A percentile compares a stretch with the other conserved stretches of the same genome.
Conservation (phyloP, 176 grass and related monocot species). For the Bromus sterilis region DNA sequence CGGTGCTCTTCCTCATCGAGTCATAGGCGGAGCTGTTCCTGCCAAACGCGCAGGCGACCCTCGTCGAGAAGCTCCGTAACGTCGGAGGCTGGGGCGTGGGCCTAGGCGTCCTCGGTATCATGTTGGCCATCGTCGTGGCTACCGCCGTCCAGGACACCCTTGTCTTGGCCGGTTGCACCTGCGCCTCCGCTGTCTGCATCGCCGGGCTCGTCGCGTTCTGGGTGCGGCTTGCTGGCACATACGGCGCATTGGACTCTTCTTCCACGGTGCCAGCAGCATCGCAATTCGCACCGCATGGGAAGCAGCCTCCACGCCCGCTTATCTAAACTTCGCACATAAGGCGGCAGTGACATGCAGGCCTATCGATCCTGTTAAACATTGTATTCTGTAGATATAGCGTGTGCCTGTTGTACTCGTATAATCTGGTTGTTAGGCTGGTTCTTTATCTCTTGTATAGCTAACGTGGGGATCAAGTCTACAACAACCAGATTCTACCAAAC, state of each 20-base stretch:
- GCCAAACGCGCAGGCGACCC: not conserved
- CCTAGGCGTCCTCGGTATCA: not conserved
- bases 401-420: too few species aligned
- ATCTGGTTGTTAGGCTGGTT: too few species aligned
- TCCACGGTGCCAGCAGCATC: too few species aligned
- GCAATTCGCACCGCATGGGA: too few species aligned
- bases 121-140: not conserved
- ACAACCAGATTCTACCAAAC: too few species aligned
- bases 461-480: too few species aligned
- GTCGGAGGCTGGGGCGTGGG: not conserved
- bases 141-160: not conserved
- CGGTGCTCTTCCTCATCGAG: not conserved
- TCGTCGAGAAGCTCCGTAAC: not conserved
- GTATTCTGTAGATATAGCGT: too few species aligned
- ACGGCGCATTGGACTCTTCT: not conserved
- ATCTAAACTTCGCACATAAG: too few species aligned
- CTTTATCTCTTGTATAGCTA: too few species aligned
- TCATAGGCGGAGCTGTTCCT: not conserved
- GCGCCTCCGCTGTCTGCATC: not conserved
- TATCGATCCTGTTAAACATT: too few species aligned
- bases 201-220: not conserved
- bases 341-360: too few species aligned
- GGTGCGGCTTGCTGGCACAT: not conserved
- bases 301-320: too few species aligned
- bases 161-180: not conserved